These are phyloP conservation scores for Prototheca stagnorum DNA, from an alignment of 163 green algal species.

Conservation along the genomic window DNA sequence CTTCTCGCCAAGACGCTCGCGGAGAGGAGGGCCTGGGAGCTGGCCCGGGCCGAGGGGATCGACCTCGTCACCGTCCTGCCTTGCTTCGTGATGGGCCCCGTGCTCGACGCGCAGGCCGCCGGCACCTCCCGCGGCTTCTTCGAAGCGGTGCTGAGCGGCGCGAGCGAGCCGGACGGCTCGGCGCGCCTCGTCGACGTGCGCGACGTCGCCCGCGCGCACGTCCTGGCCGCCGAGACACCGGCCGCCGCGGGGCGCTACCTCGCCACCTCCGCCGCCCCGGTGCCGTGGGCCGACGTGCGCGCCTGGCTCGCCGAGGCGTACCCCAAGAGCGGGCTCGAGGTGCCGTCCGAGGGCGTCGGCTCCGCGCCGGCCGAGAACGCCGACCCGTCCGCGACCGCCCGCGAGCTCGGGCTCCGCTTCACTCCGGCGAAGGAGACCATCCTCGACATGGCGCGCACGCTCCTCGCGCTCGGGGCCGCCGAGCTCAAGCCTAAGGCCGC, in stretches of 20 bases:
- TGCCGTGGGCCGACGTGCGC: too few relatives aligned
- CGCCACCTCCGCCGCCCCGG: conserved; percentile 34
- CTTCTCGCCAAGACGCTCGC: conserved; percentile 20
- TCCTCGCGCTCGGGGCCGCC: conserved; percentile 24
- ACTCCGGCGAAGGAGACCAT: conserved; percentile 21
- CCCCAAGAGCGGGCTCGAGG: too few relatives aligned
- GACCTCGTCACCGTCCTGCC: too few relatives aligned
- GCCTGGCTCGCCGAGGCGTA: too few relatives aligned
- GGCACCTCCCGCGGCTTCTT: conserved; percentile 42
- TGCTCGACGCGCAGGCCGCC: conserved; percentile 12
- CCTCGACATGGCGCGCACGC: conserved; percentile 38
- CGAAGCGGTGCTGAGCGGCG: conserved; percentile 13
- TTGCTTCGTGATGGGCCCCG: conserved; percentile 65
- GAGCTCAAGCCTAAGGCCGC: too few relatives aligned
- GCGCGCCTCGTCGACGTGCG: conserved; percentile 36
- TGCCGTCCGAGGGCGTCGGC: too few relatives aligned
- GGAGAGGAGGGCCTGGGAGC: conserved; percentile 42
- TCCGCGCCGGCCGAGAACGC: too few relatives aligned
- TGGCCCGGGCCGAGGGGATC: conserved; percentile 31
- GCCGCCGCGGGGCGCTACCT: conserved; percentile 41
- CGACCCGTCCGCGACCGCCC: too few relatives aligned
- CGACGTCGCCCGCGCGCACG: conserved; percentile 52
- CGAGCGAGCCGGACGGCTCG: neutral
- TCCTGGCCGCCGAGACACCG: conserved; percentile 37
- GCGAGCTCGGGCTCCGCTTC: conserved; percentile 32